Base-by-base conservation (phyloP, 2,329 filamentous ascomycete species). In the Colletotrichum sp. region DNA sequence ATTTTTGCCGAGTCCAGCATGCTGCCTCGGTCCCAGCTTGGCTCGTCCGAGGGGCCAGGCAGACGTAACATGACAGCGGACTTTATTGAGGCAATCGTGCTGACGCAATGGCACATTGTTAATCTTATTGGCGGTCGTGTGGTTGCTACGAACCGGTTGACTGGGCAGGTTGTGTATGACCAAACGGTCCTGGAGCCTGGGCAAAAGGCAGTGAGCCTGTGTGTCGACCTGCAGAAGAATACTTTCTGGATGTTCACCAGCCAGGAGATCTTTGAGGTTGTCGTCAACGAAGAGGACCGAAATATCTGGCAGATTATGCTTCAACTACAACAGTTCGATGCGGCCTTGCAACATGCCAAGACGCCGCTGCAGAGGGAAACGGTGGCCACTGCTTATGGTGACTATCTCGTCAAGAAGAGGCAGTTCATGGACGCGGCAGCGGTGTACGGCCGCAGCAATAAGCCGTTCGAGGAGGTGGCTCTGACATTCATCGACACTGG, bases 241-340 rank as follows among this genome's bases (percentile, higher is more conserved):
- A 99, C 97, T 0, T 98, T 96, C 82, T 99, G 98, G 97, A 90
- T 99, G 3, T 98, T 99, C 82, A 99, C 96, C 1, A 91, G 92
- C 0, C 91, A 95, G 72, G 96, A 98, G 81, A 98, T 99, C 67
- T 98, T 96, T 80, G 97, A 99, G 85, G 94, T 99, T 75, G 95
- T 97, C 15, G 94, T 96, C 15, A 94, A 93, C 60, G 95, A 99
- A 72, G 97, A 99, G 84, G 95, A 96, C 79, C 89, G 97, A 79
- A 95, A 99, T 83, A 92, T 99, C 18, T 99, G 97, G 97, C 95
- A 95, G 82, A 95, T 99, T 68, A 95, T 99, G 92, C 90, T 98
- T 75, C 92, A 94, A 80, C 91, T 93, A 79, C 94, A 98, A 80
- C 93, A 97, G 79, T 99, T 98, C 79, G 96, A 98, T 79, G 91